Evolutionary conservation across 1,139 yeast species (phyloP).

Genomic region (Scheffersomyces insectosa): DNA sequence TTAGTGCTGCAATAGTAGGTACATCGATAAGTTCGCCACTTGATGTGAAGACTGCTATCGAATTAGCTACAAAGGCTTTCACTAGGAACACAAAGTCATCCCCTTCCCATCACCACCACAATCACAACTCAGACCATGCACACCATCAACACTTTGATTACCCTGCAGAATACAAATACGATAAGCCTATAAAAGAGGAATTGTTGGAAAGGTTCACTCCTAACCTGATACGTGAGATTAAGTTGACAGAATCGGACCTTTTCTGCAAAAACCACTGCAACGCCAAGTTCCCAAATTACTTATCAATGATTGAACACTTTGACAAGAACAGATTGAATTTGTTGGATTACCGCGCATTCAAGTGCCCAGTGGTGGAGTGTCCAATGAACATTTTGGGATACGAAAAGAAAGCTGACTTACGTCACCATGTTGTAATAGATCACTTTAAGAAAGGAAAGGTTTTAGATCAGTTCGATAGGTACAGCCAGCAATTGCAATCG

Average conservation of each 20-base stretch:
- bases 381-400: slow-evolving; percentile 65
- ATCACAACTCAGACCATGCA: not conserved
- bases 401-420: slow-evolving; percentile 57
- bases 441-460: slow-evolving; percentile 36
- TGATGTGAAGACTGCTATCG: slow-evolving; percentile 14
- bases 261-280: slow-evolving; percentile 12
- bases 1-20: not conserved
- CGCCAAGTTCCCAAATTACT: slow-evolving; percentile 8
- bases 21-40: slow-evolving; percentile 1
- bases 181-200: slow-evolving; percentile 3
- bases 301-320: slow-evolving; percentile 13
- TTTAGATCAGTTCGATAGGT: slow-evolving; percentile 12
- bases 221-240: slow-evolving; percentile 6
- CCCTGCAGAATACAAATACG: slow-evolving; percentile 1
- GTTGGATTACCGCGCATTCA: slow-evolving; percentile 16
- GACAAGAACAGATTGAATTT: slow-evolving; percentile 10
- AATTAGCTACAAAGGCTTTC: slow-evolving; percentile 12
- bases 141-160: not conserved
- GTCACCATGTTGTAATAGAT: slow-evolving; percentile 61
- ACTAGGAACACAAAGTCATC: not conserved
- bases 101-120: not conserved
- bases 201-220: slow-evolving; percentile 7
- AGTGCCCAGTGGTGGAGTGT: slow-evolving; percentile 57
- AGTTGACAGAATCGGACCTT: slow-evolving; percentile 10
- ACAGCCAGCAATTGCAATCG: slow-evolving; percentile 4